A percentile compares a stretch with the other conserved stretches of the same genome.
phyloP scores from a whole-genome alignment of 2,329 filamentous ascomycete species.

The Myotisia sp. region DNA sequence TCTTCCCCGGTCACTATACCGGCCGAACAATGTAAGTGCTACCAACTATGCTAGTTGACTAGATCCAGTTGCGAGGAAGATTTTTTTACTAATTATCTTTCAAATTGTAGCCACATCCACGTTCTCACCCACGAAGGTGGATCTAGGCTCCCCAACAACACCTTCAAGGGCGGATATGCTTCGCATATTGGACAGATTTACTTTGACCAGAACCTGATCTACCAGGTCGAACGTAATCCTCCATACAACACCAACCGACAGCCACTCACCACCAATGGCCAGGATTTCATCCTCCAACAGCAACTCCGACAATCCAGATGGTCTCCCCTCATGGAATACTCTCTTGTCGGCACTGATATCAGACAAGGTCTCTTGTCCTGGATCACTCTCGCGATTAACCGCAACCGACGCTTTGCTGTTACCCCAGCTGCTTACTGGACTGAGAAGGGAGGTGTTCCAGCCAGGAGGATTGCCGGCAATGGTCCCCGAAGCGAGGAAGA shows the following conservation, averaged over 20 bases:
- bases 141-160: slow-evolving; percentile 34
- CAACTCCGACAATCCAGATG: slow-evolving; percentile 36
- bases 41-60: slow-evolving; percentile 14
- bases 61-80: too few species aligned
- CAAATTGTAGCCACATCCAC: slow-evolving; percentile 22
- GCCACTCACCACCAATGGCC: slow-evolving; percentile 35
- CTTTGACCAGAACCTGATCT: slow-evolving; percentile 47
- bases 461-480: too few species aligned
- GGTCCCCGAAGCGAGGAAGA: too few species aligned
- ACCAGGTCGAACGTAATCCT: slow-evolving; percentile 33
- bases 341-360: slow-evolving; percentile 40
- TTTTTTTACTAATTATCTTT: too few species aligned
- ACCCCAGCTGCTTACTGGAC: slow-evolving; percentile 21
- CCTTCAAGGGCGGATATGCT: slow-evolving; percentile 36
- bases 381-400: slow-evolving; percentile 40
- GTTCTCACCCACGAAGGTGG: slow-evolving; percentile 22
- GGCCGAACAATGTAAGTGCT: slow-evolving; percentile 25
- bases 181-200: slow-evolving; percentile 52
- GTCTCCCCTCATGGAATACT: slow-evolving; percentile 46
- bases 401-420: slow-evolving; percentile 19
- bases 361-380: slow-evolving; percentile 41
- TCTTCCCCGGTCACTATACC: slow-evolving; percentile 8
- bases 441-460: slow-evolving; percentile 20
- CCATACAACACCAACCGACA: slow-evolving; percentile 39
- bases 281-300: slow-evolving; percentile 37